These are phyloP conservation scores for Myriosclerotinia duriaeana DNA, from an alignment of 2,329 filamentous ascomycete species.

Conservation along the genomic window DNA sequence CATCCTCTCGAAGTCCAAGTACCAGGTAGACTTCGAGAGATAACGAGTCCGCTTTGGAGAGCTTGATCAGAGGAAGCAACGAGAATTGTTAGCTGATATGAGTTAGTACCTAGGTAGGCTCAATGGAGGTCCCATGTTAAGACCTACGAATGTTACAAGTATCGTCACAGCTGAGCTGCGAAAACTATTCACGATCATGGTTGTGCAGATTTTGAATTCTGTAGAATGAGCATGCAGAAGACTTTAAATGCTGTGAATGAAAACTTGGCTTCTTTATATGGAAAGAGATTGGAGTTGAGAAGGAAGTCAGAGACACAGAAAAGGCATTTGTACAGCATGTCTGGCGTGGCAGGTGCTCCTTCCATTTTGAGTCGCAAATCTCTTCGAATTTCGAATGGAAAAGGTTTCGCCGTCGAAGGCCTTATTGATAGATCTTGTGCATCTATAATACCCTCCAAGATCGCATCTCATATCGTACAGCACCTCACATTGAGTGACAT, in stretches of 20 bases:
- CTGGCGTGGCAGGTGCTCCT: background rate
- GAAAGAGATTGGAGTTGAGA: background rate
- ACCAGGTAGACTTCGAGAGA: conserved; percentile 28
- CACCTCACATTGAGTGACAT: background rate
- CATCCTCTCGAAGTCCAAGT: conserved; percentile 36
- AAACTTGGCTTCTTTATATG: background rate
- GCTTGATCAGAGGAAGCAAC: conserved; percentile 1
- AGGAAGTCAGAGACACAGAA: background rate
- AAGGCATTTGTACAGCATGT: background rate
- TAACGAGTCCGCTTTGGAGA: background rate
- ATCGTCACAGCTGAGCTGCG: background rate
- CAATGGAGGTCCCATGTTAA: no score
- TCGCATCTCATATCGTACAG: background rate
- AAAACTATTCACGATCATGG: background rate
- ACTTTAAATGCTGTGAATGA: no score
- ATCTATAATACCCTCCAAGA: background rate
- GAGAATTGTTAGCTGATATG: background rate
- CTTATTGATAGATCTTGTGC: no score
- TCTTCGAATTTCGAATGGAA: background rate
- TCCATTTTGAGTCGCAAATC: background rate
- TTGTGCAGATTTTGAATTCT: no score
- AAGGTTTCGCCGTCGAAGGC: background rate
- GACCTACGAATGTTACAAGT: background rate
- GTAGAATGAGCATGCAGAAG: background rate
- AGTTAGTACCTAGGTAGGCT: background rate